Evolutionary conservation across 345 rosid genomes (phyloP), one percentile per base, ranked within the genome.

Genomic region (Anacardium occidentale): DNA sequence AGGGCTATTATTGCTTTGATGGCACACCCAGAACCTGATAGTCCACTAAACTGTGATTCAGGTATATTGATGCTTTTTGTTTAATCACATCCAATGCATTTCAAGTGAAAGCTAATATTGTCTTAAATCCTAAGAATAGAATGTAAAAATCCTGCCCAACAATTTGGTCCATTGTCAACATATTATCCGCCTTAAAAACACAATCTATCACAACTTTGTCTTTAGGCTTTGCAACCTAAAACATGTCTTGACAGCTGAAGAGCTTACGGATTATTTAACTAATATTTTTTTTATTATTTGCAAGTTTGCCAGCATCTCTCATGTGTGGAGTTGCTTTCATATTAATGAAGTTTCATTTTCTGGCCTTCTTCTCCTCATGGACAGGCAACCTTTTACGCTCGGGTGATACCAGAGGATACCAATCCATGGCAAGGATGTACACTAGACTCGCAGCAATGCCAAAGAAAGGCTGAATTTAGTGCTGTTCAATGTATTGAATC

Each of bases 21-120:
- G 98, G 99, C 98, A 58, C 98, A 95, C 74, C 99, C 98, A 21
- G 98, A 95, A 75, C 90, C 98, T 0, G 97, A 92, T 52, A 95
- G 99, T 78, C 98, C 99, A 40, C 85, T 96, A 56, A 96, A 96
- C 76, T 95, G 99, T 51, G 98, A 95, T 86, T 95, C 99, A 56
- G 98, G 99, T 90, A 83, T 47, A 44, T 53, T 26, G 20, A 64
- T 66, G 10, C 56, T 50, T 53, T 1, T 68, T 73, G 5, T n/a
- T n/a, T n/a, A n/a, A n/a, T 66, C 57, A 10, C 21, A 55, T 44
- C 40, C 51, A 25, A 40, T 77, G 25, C 67, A 57, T 53, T 58
- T 52, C 37, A 3, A 10, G 24, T 15, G 32, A 22, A 12, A 47
- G 51, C 14, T 6, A 12, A 45, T 37, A 57, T 10, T 21, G 25